Evolutionary conservation across 306 rosid species (phyloP).

Genomic region (Rubus parviflorus): DNA sequence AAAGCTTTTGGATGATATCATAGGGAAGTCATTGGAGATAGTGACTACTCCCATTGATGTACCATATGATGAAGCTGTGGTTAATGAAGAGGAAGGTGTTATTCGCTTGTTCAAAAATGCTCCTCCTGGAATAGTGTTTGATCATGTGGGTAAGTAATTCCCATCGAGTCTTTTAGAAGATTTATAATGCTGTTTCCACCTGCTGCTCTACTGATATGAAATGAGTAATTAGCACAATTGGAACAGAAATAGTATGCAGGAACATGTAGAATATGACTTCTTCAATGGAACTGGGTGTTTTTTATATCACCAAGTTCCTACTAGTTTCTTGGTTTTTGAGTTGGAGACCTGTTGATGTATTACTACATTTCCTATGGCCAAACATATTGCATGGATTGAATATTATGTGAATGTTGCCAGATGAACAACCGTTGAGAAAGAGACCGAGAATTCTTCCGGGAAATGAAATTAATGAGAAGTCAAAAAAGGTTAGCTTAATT

Average conservation of each 20-base stretch:
- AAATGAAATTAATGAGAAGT: slow-evolving; percentile 70
- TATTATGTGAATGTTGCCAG: slow-evolving; percentile 45
- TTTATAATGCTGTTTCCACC: neutral
- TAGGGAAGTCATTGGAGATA: slow-evolving; percentile 65
- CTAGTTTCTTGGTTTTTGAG: neutral
- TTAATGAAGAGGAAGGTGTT: slow-evolving; percentile 52
- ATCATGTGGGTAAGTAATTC: slow-evolving; percentile 55
- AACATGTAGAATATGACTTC: no score
- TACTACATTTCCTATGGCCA: no score
- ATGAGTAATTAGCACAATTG: neutral
- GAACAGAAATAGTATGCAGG: no score
- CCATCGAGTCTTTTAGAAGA: slow-evolving; percentile 13
- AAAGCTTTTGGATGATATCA: slow-evolving; percentile 64
- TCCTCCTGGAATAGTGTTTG: slow-evolving; percentile 68
- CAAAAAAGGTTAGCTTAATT: slow-evolving; percentile 66
- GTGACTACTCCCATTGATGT: slow-evolving; percentile 37
- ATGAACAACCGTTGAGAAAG: slow-evolving; percentile 56
- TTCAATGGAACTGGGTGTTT: no score
- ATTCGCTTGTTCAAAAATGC: slow-evolving; percentile 81
- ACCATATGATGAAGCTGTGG: slow-evolving; percentile 41
- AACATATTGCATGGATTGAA: slow-evolving; percentile 22
- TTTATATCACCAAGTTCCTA: neutral
- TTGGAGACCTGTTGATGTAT: neutral
- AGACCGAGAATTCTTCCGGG: slow-evolving; percentile 84
- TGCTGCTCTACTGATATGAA: slow-evolving; percentile 21